phyloP scores from a whole-genome alignment of 495 filamentous ascomycete genomes.

The Pseudevernia furfuracea region DNA sequence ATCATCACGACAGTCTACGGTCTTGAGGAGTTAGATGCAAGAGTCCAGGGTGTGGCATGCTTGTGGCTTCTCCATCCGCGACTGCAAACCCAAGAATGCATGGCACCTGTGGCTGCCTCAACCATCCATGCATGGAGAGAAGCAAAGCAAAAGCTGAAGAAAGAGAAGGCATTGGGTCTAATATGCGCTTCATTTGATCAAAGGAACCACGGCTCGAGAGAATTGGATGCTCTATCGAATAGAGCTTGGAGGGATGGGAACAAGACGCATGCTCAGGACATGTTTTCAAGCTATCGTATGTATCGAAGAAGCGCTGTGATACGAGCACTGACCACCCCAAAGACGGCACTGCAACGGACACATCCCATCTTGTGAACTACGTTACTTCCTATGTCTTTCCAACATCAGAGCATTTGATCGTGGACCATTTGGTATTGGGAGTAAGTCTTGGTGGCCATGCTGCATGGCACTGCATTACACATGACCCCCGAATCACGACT shows the following conservation, averaged over 20 bases:
- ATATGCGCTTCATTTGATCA: constrained; percentile 82
- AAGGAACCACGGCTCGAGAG: constrained; percentile 75
- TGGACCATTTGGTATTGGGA: constrained; percentile 67
- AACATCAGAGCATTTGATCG: constrained; percentile 43
- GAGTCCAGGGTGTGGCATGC: constrained; percentile 50
- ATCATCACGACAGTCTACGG: constrained; percentile 73
- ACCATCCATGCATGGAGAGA: constrained; percentile 54
- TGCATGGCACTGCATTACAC: constrained; percentile 72
- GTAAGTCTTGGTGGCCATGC: constrained; percentile 84
- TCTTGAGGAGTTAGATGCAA: constrained; percentile 56
- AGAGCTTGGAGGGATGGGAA: constrained; percentile 76
- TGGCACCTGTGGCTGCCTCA: constrained; percentile 52
- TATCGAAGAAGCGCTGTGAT: not conserved
- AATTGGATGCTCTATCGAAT: constrained; percentile 53
- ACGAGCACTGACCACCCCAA: constrained; percentile 7
- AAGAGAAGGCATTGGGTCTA: constrained; percentile 40
- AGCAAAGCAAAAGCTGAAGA: constrained; percentile 23
- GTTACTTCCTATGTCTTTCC: constrained; percentile 69
- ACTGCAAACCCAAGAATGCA: constrained; percentile 56
- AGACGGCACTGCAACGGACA: constrained; percentile 71
- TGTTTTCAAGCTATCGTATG: constrained; percentile 61
- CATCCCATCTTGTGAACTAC: constrained; percentile 60
- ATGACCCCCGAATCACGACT: constrained; percentile 67
- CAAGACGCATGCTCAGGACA: constrained; percentile 74
- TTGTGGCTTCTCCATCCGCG: constrained; percentile 86